Base-by-base conservation (phyloP, 495 filamentous ascomycete species). In the Durotheca rogersii region DNA sequence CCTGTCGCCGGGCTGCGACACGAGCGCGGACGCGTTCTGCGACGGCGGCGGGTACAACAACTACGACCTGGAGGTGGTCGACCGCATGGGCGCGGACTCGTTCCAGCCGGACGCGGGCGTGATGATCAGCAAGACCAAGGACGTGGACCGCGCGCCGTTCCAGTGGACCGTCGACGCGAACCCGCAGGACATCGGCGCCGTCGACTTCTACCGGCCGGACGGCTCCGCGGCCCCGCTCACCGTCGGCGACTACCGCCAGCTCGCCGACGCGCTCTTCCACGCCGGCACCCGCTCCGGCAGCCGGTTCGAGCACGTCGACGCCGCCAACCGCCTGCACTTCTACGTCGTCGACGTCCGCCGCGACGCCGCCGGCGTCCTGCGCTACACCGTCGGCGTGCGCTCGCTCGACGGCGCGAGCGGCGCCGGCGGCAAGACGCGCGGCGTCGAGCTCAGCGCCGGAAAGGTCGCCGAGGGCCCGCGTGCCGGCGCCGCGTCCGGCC, bases 101-200 rank as follows among this genome's bases (percentile, higher is more conserved):
- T 73, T 73, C 56, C 51, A 51, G 3, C 64, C 70, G 0, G 70
- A 73, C 36, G 64, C 63, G 11, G 70, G 70, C 18, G 70, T 73
- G 16, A 65, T 73, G 66, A 68, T 73, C 47, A 72, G 68, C 58
- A 73, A 73, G 57, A 66, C 66, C 2, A 68, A 69, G 52, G 56
- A 65, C 18, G 23, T 6, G 10, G 58, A 65, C 21, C 39, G 9
- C 6, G 56, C 63, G 6, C 68, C 70, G 0, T 73, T 72, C 56
- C 70, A 73, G 37, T 73, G 70, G 70, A 60, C 60, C 17, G 69
- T 73, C 25, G 70, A 73, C 30, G 70, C 70, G 2, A 68, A 72
- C 50, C 70, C 70, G 0, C 62, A 73, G 34, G 70, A 72, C 27
- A 64, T 68, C 41, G 37, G 59, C 33, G 56, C 66, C 3, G 49